Percentiles rank a stretch among this genome's conserved stretches.
phyloP scores from a whole-genome alignment of 139 green algal species.

The Eudorina sp. region DNA sequence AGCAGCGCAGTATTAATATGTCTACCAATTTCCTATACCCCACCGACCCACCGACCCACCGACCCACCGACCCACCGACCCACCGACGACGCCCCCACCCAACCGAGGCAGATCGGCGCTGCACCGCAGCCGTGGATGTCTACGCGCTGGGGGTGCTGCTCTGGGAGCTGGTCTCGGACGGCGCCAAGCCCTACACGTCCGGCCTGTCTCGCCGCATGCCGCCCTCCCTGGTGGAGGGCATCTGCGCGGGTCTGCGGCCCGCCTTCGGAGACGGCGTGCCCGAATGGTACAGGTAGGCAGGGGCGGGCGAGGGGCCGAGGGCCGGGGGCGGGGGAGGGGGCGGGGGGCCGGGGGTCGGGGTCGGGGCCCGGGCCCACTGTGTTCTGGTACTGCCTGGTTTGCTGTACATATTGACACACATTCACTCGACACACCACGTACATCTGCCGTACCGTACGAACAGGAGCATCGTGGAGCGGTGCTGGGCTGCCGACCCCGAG shows the following conservation, averaged over 20 bases:
- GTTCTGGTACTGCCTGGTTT: too few relatives aligned
- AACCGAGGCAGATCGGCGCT: background rate
- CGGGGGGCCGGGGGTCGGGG: too few relatives aligned
- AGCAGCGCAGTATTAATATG: too few relatives aligned
- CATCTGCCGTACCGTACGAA: too few relatives aligned
- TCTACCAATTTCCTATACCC: too few relatives aligned
- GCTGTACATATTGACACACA: too few relatives aligned
- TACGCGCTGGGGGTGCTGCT: constrained; percentile 1
- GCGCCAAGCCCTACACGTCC: background rate
- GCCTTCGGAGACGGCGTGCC: constrained; percentile 11
- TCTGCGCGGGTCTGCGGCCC: constrained; percentile 11
- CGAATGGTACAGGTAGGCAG: constrained; percentile 20
- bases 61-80: too few relatives aligned
- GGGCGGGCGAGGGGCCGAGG: too few relatives aligned
- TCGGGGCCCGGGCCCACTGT: too few relatives aligned
- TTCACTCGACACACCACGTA: too few relatives aligned
- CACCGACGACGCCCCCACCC: too few relatives aligned
- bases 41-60: too few relatives aligned
- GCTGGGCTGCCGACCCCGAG: background rate
- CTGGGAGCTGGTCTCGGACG: constrained; percentile 11
- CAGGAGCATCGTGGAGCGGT: background rate
- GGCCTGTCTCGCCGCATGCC: background rate
- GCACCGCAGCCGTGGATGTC: background rate
- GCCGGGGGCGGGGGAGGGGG: background rate
- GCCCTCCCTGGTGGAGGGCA: constrained; percentile 11